Base-by-base conservation (phyloP, 2,329 filamentous ascomycete genomes). In the Paramyrothecium sp. region DNA sequence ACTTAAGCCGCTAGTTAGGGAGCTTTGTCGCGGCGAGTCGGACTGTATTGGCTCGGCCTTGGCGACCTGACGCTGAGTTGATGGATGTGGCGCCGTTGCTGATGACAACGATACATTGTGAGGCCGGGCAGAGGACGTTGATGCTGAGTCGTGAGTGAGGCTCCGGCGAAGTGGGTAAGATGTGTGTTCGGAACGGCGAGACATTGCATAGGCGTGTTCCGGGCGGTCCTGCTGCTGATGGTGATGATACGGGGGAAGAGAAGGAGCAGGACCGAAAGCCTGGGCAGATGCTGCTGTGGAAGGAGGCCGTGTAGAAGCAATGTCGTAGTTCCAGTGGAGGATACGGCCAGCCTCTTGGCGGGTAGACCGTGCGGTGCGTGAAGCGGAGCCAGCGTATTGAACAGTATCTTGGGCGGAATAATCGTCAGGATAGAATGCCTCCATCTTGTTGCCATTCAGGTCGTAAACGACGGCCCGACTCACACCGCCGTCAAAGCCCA, bases 381-480 rank as follows among this genome's bases (percentile, higher is more conserved):
- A 60, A 3, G 70, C 70, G 16, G 73, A 69, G 21, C 73, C 71
- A 34, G 57, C 62, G 61, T 76, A 71, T 54, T 68, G 63, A 7
- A 72, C 61, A 23, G 71, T 64, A 53, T 77, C 75, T 50, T 62
- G 60, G 44, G 63, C 56, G 44, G 60, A 58, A n/a, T 57, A 56
- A 57, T 62, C 63, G 34, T 71, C 71, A 46, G 65, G 63, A 44
- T 86, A 89, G 53, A 93, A 85, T 30, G 91, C 89, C 69, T 95
- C 90, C 69, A 96, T 87, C 64, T 84, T 89, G 75, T 96, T 96
- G 53, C 90, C 90, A 75, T 96, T 91, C 55, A 91, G 82, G 72
- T 96, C 92, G 59, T 86, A 82, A 46, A 92, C 87, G 80, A 76
- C 85, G 78, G 73, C 83, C 75, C 67, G 72, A 52, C 60, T 63